Evolutionary conservation across 2,329 filamentous ascomycete genomes (phyloP).

Genomic region (Colletotrichum tropicicola): DNA sequence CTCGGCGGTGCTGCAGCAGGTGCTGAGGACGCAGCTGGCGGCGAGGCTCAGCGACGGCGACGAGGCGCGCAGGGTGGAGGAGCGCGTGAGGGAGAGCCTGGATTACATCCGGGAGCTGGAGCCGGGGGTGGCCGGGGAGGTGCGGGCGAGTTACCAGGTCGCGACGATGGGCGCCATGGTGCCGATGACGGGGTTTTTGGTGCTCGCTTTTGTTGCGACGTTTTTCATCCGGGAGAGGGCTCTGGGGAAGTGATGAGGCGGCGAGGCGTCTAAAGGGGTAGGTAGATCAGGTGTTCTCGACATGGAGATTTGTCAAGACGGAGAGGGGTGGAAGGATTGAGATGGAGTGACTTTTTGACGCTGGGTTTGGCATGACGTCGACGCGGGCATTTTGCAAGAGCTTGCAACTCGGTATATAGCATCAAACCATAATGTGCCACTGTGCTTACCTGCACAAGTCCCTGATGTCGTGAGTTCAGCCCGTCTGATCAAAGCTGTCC

Average conservation of each 20-base stretch:
- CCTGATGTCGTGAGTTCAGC: no score
- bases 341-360: no score
- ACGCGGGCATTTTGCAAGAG: no score
- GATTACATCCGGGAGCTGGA: slow-evolving; percentile 74
- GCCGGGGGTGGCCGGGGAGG: slow-evolving; percentile 64
- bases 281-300: not conserved
- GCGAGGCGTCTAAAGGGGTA: not conserved
- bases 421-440: no score
- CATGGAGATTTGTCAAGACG: no score
- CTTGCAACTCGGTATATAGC: no score
- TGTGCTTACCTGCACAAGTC: no score
- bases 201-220: slow-evolving; percentile 48
- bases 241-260: slow-evolving; percentile 47
- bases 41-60: slow-evolving; percentile 62
- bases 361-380: no score
- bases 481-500: no score
- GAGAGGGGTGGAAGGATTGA: no score
- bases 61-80: slow-evolving; percentile 72
- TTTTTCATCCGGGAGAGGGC: slow-evolving; percentile 67
- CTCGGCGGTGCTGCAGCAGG: slow-evolving; percentile 77
- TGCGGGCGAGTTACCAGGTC: slow-evolving; percentile 72
- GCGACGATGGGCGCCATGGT: slow-evolving; percentile 51
- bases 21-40: slow-evolving; percentile 66
- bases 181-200: slow-evolving; percentile 46
- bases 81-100: slow-evolving; percentile 74